Evolutionary conservation across 2,329 filamentous ascomycete species (phyloP), one percentile per base, ranked within the genome.

Genomic region (Lomentospora prolificans): DNA sequence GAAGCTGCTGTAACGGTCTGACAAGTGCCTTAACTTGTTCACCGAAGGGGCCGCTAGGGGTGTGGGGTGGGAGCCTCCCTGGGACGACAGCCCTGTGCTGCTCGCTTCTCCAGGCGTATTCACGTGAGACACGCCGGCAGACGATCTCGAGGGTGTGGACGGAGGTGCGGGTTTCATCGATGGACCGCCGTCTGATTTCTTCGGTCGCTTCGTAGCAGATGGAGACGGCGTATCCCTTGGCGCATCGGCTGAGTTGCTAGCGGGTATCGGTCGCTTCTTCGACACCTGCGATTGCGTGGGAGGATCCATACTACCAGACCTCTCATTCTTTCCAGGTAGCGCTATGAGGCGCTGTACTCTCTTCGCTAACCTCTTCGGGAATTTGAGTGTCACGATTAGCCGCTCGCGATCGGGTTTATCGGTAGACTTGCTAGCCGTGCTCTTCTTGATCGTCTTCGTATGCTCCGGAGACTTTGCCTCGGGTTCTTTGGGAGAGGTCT

Each of bases 111-210:
- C 75, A 0, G 79, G 78, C 0, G 79, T 81, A 44, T 75, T 70
- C 6, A 71, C 73, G 58, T 78, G 75, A 4, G 74, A 77, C 77
- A 81, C 81, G 56, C 76, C 65, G 1, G 72, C 31, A n/a, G 48
- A 46, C 69, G 12, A 74, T 59, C 75, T 81, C 8, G 77, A 73
- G 0, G 79, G 79, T 0, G 79, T 82, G 2, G 75, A 74, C 0
- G 77, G 75, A 1, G 68, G 65, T 12, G 69, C 61, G 12, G 70
- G 61, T 51, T 69, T 66, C 24, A 65, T 60, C 4, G 66, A 63
- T 39, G 64, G 64, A 28, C 66, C 61, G 25, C 70, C 62, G 4
- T 78, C 77, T 1, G 72, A 67, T 2, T 72, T 66, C 44, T 70
- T 70, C 22, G 75, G 75, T 33, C 70, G 70, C 63, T 77, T 75